Evolutionary conservation across 2,329 filamentous ascomycete genomes (phyloP).

Genomic region (Colletotrichum zoysiae): DNA sequence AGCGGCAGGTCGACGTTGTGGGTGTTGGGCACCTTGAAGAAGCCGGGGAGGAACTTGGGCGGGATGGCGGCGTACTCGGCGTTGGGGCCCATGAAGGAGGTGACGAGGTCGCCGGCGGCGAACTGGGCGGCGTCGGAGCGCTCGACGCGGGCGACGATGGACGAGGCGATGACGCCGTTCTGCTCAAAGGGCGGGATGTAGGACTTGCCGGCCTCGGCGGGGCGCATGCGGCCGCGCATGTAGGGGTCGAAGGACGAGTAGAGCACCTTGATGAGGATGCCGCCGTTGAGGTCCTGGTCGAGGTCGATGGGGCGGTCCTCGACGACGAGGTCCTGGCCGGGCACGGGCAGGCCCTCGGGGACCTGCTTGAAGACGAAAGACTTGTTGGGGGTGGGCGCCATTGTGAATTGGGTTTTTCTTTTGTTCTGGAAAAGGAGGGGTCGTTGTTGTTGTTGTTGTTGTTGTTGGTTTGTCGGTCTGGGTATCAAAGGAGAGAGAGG

Average conservation of each 20-base stretch:
- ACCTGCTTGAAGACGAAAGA: constrained; percentile 78
- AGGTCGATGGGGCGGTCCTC: constrained; percentile 78
- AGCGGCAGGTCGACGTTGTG: constrained; percentile 73
- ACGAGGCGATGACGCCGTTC: constrained; percentile 73
- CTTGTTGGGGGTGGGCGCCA: constrained; percentile 74
- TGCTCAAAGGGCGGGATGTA: constrained; percentile 75
- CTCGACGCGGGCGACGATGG: constrained; percentile 75
- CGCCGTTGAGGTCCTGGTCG: constrained; percentile 70
- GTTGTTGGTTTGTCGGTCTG: no score
- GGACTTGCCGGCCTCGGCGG: constrained; percentile 68
- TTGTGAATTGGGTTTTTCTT: constrained; percentile 39
- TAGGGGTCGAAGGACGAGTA: constrained; percentile 88
- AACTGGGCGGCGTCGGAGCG: constrained; percentile 71
- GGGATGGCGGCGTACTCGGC: constrained; percentile 71
- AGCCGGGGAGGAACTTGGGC: constrained; percentile 32
- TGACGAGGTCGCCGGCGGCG: constrained; percentile 63
- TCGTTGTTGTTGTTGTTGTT: background rate
- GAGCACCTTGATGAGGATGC: constrained; percentile 77
- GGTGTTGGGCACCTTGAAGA: constrained; percentile 71
- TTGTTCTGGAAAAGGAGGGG: background rate
- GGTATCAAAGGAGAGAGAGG: constrained; percentile 8
- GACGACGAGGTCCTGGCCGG: constrained; percentile 77
- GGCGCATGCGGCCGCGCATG: constrained; percentile 83
- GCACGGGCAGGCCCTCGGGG: constrained; percentile 74
- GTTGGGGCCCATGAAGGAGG: constrained; percentile 62